Evolutionary conservation across 768 basidiomycete species (phyloP).

Genomic region (Tricholoma furcatifolium): DNA sequence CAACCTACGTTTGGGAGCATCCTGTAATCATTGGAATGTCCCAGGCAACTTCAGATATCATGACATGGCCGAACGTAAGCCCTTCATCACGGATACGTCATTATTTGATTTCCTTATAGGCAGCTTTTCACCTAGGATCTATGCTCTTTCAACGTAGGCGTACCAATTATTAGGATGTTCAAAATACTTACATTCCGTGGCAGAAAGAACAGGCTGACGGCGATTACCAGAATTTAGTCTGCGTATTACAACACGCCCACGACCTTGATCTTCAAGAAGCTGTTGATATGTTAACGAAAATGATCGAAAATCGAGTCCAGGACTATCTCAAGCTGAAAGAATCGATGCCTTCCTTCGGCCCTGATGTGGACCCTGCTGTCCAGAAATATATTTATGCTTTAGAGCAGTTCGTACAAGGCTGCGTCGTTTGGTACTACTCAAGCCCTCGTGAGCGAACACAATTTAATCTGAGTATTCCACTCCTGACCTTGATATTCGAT

Average conservation of each 20-base stretch:
- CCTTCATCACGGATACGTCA: too few relatives aligned
- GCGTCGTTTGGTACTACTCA: constrained; percentile 16
- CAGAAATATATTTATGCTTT: constrained; percentile 9
- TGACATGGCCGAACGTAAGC: constrained; percentile 22
- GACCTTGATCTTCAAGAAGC: constrained; percentile 23
- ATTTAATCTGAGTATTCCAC: not conserved
- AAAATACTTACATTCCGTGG: too few relatives aligned
- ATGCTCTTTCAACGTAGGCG: constrained; percentile 2
- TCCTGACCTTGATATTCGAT: not conserved
- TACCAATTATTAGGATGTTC: too few relatives aligned
- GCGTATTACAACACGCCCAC: constrained; percentile 21
- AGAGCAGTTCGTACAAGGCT: constrained; percentile 18
- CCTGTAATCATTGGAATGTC: constrained; percentile 17
- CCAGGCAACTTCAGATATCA: constrained; percentile 19
- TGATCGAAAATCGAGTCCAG: constrained; percentile 19
- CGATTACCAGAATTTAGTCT: constrained; percentile 26
- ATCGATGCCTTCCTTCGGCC: constrained; percentile 22
- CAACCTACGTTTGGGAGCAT: constrained; percentile 16
- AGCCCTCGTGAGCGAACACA: constrained; percentile 16
- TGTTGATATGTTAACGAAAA: constrained; percentile 19
- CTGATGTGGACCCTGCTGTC: constrained; percentile 11
- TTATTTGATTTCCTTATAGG: not conserved
- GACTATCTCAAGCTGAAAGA: constrained; percentile 22
- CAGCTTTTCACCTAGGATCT: not conserved
- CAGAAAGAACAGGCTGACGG: constrained; percentile 29